Base-by-base conservation (phyloP, 2,329 filamentous ascomycete genomes). In the Phaeosphaeria sp. region DNA sequence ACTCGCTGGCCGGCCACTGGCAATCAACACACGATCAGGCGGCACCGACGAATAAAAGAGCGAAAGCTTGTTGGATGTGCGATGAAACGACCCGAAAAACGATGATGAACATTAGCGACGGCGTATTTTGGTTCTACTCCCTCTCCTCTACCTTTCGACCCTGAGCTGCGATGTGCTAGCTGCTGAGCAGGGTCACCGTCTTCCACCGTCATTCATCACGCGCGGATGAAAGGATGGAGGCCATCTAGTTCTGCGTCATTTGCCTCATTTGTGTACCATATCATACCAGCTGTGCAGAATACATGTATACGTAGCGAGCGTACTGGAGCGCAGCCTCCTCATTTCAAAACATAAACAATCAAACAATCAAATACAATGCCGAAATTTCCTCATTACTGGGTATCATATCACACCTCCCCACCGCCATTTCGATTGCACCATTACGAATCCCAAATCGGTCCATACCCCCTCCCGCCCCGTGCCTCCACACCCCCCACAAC, bases 401-500 rank as follows among this genome's bases (percentile, higher is more conserved):
- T 44, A 50, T 41, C 21, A 52, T 52, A 52, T 44, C 23, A 52
- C 22, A n/a, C 30, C 5, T 48, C n/a, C 46, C 23, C 18, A 27
- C 5, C 42, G 42, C n/a, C 30, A 13, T 36, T 13, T 13, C 11
- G 11, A n/a, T n/a, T n/a, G n/a, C n/a, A n/a, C 33, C 20, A 58
- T 78, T 72, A 87, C 44, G 84, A 87, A 75, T 93, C 90, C 79
- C 89, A 93, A 66, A 93, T 90, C 9, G 90, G 88, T 6, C 90
- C 90, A 76, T 85, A 92, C 9, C 89, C 89, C 2, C 86, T 82
- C 7, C 92, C 76, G 0, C 89, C 88, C 54, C 87, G 81, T 39
- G 81, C 82, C 77, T 92, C 89, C 50, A 93, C 77, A 9, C 84
- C 87, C 71, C 88, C 90, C 0, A 92, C 89, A 1, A 92, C 82